Base-by-base conservation (phyloP, 345 rosid species). In the Murraya koenigii region DNA sequence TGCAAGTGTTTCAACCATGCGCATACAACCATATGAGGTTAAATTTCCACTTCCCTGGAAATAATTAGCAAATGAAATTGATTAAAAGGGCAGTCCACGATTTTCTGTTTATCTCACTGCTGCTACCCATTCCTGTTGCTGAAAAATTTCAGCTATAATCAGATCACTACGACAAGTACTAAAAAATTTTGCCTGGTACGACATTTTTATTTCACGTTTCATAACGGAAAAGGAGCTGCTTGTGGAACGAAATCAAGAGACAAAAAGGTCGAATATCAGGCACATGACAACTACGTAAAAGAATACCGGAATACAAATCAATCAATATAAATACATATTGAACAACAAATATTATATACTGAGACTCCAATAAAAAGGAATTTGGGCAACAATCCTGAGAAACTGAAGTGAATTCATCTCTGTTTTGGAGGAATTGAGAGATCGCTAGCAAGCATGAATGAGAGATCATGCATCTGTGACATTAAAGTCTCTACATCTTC, bases 381-480 rank as follows among this genome's bases (percentile, higher is more conserved):
- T 17, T 32, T 13, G 60, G 22, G 36, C 30, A 28, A 69, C 67
- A 64, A 74, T 56, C 66, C 67, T 61, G 64, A 61, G 75, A 77
- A 65, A 63, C 25, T n/a, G 69, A 41, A 75, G 44, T 14, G 71
- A 58, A 69, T 68, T 41, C 58, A 65, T 74, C 84, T 44, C 32
- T 17, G 64, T 72, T 79, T 75, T 62, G 82, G 79, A 20, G 97
- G 94, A 20, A 91, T 41, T 52, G 91, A 85, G 61, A 93, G 93
- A 75, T 83, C 75, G 61, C 78, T 89, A 69, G 87, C 92, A 7
- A 90, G 91, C 97, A 95, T 95, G 82, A 95, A 93, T 14, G 95
- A 95, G 66, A 95, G 93, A 83, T 91, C 97, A 80, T 89, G 97
- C 95, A 90, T 91, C 90, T 89, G 94, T 26, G 93, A 89, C 81